Percentiles rank a stretch among this genome's conserved stretches.
These are phyloP conservation scores for Porogramme epimiltina DNA, from an alignment of 1,284 basidiomycete species.

Conservation along the genomic window DNA sequence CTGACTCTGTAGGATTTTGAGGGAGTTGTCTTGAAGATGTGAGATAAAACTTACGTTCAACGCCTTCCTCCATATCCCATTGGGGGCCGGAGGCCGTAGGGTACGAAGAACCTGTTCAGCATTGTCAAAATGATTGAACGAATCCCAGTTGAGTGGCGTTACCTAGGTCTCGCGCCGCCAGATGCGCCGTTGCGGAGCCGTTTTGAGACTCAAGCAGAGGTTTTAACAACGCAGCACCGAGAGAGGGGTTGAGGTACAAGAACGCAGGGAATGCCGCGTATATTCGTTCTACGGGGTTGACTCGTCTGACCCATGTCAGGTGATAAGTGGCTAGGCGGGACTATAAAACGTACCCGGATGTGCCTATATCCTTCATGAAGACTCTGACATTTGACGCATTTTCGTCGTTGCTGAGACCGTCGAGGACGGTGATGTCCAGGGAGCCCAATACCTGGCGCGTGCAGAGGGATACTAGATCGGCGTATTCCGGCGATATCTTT, in stretches of 20 bases:
- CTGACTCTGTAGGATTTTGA: slow-evolving; percentile 50
- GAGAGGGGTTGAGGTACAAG: slow-evolving; percentile 60
- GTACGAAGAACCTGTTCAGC: too few species aligned
- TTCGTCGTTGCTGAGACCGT: slow-evolving; percentile 46
- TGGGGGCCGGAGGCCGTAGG: neutral
- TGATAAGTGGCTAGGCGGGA: neutral
- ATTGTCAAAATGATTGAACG: slow-evolving; percentile 58
- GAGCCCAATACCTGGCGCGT: slow-evolving; percentile 63
- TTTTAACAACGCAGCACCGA: slow-evolving; percentile 63
- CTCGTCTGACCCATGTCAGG: slow-evolving; percentile 12
- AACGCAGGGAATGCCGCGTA: slow-evolving; percentile 69
- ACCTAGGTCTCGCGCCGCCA: neutral
- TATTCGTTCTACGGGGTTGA: slow-evolving; percentile 76
- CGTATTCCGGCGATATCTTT: slow-evolving; percentile 58
- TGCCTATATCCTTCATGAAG: slow-evolving; percentile 60
- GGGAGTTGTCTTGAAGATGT: neutral
- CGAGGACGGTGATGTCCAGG: slow-evolving; percentile 55
- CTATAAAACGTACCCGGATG: slow-evolving; percentile 1
- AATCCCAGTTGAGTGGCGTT: slow-evolving; percentile 40
- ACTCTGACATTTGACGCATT: slow-evolving; percentile 59
- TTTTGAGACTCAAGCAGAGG: slow-evolving; percentile 61
- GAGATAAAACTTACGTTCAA: slow-evolving; percentile 44
- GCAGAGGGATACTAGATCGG: slow-evolving; percentile 54
- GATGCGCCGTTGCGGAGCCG: slow-evolving; percentile 37
- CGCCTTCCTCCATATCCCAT: slow-evolving; percentile 47